Evolutionary conservation across 495 filamentous ascomycete genomes (phyloP), one percentile per base, ranked within the genome.

Genomic region (Aspergillus cavernicola): DNA sequence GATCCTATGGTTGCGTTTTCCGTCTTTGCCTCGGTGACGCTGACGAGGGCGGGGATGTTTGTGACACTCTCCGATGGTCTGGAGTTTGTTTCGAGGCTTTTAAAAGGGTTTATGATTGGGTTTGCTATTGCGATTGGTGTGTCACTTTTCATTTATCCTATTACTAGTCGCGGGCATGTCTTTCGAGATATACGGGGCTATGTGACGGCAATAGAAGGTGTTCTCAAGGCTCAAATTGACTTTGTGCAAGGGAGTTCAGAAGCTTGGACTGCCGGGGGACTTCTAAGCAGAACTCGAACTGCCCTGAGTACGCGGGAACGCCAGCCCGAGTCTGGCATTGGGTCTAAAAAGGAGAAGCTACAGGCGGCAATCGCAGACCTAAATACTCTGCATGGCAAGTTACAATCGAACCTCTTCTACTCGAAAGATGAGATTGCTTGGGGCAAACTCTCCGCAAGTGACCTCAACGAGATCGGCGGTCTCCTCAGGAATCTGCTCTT

Each of bases 341-440:
- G 67, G 32, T 28, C 31, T 6, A 66, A 57, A 28, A 40, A 75
- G 13, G 73, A 74, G 50, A 66, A 69, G 1, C 48, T 88, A 24
- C 75, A 80, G 50, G 70, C 61, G 10, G 65, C 72, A 0, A 70
- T 81, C 12, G 64, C 69, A 2, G 72, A 67, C 4, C 52, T 89
- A 40, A 73, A 76, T n/a, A 79, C 72, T 12, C 61, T 89, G 0
- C 75, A 84, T 18, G 83, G 81, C 2, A 89, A 90, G 61, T 57
- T 90, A 8, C 68, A 84, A 29, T 72, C 76, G 0, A 87, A 90
- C 61, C 58, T 89, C 6, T 71, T 81, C 3, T 89, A 89, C 59
- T 88, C 84, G 0, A 90, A 88, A 55, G 75, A 86, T 13, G 87
- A 90, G 56, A 62, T 85, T 16, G 85, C 85, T 0, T 85, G 74